Percentiles rank a stretch among this genome's conserved stretches.
These are phyloP conservation scores for Phytophthora quininea DNA, from an alignment of 352 stramenopile genomes.

Conservation along the genomic window DNA sequence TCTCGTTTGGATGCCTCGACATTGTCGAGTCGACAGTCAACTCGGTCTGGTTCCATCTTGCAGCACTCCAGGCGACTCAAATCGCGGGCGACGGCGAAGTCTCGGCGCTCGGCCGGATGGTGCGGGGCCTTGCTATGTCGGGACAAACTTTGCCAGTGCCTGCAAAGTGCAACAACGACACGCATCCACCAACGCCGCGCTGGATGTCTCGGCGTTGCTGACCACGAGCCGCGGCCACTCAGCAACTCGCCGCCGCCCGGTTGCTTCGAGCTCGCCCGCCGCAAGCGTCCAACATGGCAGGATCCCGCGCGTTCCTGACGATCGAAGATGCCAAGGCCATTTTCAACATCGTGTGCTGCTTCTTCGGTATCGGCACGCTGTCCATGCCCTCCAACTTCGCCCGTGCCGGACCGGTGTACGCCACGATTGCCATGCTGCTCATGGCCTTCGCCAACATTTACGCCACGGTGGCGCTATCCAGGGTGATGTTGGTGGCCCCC, in stretches of 20 bases:
- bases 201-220: conserved; percentile 30
- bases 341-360: conserved; percentile 44
- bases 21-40: conserved; percentile 6
- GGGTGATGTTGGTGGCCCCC: conserved; percentile 46
- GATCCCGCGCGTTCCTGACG: conserved; percentile 36
- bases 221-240: conserved; percentile 24
- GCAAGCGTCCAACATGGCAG: conserved; percentile 12
- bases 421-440: conserved; percentile 44
- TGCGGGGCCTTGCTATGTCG: conserved; percentile 32
- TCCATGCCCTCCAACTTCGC: conserved; percentile 57
- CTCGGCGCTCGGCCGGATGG: conserved; percentile 9
- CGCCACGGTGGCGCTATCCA: conserved; percentile 40
- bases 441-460: conserved; percentile 57
- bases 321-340: conserved; percentile 46
- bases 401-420: conserved; percentile 44
- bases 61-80: conserved; percentile 5
- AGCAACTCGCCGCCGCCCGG: conserved; percentile 12
- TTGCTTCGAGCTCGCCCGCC: not conserved
- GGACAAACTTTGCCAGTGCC: conserved; percentile 7
- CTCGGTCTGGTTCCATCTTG: not conserved
- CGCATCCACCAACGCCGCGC: conserved; percentile 20
- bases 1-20: not conserved
- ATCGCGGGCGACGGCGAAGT: conserved; percentile 2
- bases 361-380: conserved; percentile 47
- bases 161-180: conserved; percentile 33